Conservation (phyloP, 805 yeast genomes). For the Candida broadrunensis region DNA sequence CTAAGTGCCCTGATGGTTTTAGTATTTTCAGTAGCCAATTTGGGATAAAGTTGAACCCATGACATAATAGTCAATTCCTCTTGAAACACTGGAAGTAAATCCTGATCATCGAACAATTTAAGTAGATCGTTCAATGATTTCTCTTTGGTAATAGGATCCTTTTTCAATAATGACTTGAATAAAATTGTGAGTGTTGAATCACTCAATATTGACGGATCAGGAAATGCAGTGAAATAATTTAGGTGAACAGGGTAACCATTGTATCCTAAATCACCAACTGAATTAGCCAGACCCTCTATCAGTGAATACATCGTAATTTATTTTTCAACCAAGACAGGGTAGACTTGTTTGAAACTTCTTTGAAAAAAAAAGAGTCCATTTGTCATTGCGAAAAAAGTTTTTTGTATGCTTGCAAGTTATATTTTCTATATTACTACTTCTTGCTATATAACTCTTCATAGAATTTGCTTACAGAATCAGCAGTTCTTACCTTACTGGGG, state of each 20-base stretch:
- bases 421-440: too few species aligned
- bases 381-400: too few species aligned
- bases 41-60: slow-evolving; percentile 83
- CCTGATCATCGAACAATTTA: slow-evolving; percentile 29
- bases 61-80: slow-evolving; percentile 57
- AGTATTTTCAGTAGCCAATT: slow-evolving; percentile 69
- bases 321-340: too few species aligned
- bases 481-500: slow-evolving; percentile 46
- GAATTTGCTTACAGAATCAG: slow-evolving; percentile 32
- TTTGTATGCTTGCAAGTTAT: too few species aligned
- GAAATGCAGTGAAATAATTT: slow-evolving; percentile 74
- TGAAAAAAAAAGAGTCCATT: too few species aligned
- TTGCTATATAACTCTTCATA: slow-evolving; percentile 15
- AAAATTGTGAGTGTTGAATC: slow-evolving; percentile 55
- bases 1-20: slow-evolving; percentile 58
- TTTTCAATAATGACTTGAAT: slow-evolving; percentile 75
- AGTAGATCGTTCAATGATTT: slow-evolving; percentile 61
- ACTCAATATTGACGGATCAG: slow-evolving; percentile 44
- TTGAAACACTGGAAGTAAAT: slow-evolving; percentile 12
- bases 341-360: too few species aligned
- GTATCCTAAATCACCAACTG: slow-evolving; percentile 24
- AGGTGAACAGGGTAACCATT: slow-evolving; percentile 55
- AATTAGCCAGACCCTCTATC: neutral
- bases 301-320: too few species aligned
- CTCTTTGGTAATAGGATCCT: slow-evolving; percentile 82